phyloP scores from a whole-genome alignment of 805 yeast genomes.

The Teunomyces panamensis region DNA sequence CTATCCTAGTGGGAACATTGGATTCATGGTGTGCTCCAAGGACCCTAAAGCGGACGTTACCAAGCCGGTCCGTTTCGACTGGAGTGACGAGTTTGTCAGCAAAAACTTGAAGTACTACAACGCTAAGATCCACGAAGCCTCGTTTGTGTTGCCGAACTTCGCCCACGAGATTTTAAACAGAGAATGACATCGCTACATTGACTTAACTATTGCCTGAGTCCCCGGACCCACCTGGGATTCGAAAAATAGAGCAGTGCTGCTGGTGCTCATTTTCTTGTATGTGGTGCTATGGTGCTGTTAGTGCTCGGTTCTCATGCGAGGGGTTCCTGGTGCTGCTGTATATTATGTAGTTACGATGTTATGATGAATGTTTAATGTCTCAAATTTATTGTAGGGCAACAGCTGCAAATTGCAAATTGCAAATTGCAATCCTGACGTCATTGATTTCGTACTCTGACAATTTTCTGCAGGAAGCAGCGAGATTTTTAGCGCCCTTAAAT shows the following conservation, averaged over 20 bases:
- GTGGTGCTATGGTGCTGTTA: slow-evolving; percentile 1
- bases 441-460: too few relatives aligned
- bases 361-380: slow-evolving; percentile 2
- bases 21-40: slow-evolving; percentile 95
- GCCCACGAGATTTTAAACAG: slow-evolving; percentile 53
- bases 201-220: not conserved
- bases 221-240: not conserved
- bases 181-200: slow-evolving; percentile 9
- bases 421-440: too few relatives aligned
- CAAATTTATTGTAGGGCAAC: not conserved
- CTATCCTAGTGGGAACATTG: slow-evolving; percentile 95
- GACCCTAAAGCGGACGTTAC: slow-evolving; percentile 61
- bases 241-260: slow-evolving; percentile 1
- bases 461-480: too few relatives aligned
- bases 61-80: slow-evolving; percentile 61
- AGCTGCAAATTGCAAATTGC: too few relatives aligned
- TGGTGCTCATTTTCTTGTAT: not conserved
- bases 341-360: slow-evolving; percentile 3
- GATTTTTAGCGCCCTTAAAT: too few relatives aligned
- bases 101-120: slow-evolving; percentile 79
- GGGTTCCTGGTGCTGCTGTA: not conserved
- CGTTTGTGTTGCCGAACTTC: slow-evolving; percentile 91
- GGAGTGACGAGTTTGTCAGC: slow-evolving; percentile 59
- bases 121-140: slow-evolving; percentile 77
- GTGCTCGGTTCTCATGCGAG: not conserved